phyloP scores from a whole-genome alignment of 805 yeast genomes.

The Candida glaebosa region DNA sequence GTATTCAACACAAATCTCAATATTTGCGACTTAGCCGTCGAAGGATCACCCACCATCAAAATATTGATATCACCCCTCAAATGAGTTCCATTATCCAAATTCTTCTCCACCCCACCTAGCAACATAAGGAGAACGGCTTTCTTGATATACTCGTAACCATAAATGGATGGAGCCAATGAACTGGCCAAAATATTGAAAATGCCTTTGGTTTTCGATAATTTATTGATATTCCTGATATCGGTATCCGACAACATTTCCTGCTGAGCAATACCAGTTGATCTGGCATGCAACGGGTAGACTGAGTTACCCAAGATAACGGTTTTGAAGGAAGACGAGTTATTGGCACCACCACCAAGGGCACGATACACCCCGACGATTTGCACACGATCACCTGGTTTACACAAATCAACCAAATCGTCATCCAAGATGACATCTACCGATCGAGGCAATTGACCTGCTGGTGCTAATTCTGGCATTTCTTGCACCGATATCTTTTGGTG shows the following conservation, averaged over 20 bases:
- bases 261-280: constrained; percentile 81
- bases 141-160: constrained; percentile 88
- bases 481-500: constrained; percentile 92
- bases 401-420: constrained; percentile 87
- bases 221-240: constrained; percentile 85
- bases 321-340: constrained; percentile 64
- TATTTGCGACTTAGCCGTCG: constrained; percentile 96
- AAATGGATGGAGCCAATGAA: constrained; percentile 93
- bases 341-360: constrained; percentile 73
- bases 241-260: constrained; percentile 65
- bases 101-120: constrained; percentile 92
- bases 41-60: constrained; percentile 97
- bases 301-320: constrained; percentile 88
- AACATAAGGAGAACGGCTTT: constrained; percentile 88
- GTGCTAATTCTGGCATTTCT: constrained; percentile 97
- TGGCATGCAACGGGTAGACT: constrained; percentile 81
- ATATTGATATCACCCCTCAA: constrained; percentile 96
- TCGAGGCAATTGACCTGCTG: constrained; percentile 96
- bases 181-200: constrained; percentile 77
- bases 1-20: constrained; percentile 91
- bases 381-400: constrained; percentile 95
- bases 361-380: constrained; percentile 93
- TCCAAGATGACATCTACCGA: constrained; percentile 89
- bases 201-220: constrained; percentile 63
- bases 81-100: constrained; percentile 91